These are phyloP conservation scores for Mallotus nudiflorus DNA, from an alignment of 345 rosid genomes.

Conservation along the genomic window DNA sequence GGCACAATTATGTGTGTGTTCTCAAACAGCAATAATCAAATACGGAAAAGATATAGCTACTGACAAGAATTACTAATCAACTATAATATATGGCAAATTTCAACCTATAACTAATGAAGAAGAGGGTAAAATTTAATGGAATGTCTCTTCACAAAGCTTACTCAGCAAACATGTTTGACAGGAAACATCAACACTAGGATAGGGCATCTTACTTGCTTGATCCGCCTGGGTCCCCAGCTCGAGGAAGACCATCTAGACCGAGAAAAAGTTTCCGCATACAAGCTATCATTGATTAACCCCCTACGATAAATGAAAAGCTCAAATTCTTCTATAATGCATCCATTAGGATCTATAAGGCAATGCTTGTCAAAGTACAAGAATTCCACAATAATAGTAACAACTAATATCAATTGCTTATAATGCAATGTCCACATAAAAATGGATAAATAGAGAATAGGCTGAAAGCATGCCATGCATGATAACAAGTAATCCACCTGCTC, in stretches of 20 bases:
- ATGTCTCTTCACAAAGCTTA: background rate
- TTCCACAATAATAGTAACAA: background rate
- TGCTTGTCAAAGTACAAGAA: slow-evolving; percentile 4
- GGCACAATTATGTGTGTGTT: background rate
- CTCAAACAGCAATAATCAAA: background rate
- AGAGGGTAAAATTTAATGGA: background rate
- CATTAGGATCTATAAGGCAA: background rate
- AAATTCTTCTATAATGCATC: slow-evolving; percentile 1
- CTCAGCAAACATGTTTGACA: background rate
- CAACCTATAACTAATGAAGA: background rate
- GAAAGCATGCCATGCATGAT: background rate
- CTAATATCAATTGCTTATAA: background rate
- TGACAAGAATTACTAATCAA: background rate
- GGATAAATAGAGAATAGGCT: background rate
- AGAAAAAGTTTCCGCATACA: slow-evolving; percentile 71
- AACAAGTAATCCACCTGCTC: slow-evolving; percentile 43
- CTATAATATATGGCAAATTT: background rate
- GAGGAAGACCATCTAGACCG: slow-evolving; percentile 83
- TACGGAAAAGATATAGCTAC: background rate
- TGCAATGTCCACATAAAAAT: background rate
- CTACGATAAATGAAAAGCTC: slow-evolving; percentile 38
- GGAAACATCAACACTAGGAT: background rate
- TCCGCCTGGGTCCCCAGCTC: slow-evolving; percentile 87
- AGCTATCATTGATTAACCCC: slow-evolving; percentile 74
- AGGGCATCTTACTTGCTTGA: slow-evolving; percentile 65